These are phyloP conservation scores for Cantharellus anzutake DNA, from an alignment of 768 basidiomycete species.

Conservation along the genomic window DNA sequence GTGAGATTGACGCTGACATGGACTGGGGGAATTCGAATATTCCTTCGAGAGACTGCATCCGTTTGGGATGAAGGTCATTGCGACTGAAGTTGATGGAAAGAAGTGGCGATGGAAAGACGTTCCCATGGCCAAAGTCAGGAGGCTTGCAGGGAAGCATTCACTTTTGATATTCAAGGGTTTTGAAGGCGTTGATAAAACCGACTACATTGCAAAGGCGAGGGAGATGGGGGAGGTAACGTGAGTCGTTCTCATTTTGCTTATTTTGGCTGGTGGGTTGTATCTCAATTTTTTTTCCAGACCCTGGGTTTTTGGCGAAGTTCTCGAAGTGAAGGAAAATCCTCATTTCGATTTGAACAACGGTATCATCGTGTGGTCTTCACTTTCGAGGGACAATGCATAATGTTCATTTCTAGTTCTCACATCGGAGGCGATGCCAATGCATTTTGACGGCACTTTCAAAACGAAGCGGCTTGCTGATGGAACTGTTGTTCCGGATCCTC, in stretches of 20 bases:
- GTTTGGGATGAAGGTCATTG: background rate
- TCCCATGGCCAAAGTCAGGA: background rate
- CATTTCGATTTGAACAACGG: background rate
- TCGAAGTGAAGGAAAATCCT: slow-evolving; percentile 1
- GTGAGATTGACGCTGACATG: background rate
- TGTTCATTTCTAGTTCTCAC: background rate
- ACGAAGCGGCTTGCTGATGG: background rate
- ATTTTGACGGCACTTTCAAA: background rate
- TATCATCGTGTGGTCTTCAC: background rate
- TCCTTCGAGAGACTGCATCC: background rate
- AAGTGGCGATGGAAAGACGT: background rate
- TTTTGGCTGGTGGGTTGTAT: background rate
- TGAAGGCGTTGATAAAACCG: background rate
- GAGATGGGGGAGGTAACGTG: background rate
- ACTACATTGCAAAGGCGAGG: background rate
- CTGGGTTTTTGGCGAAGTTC: background rate
- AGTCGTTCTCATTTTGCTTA: background rate
- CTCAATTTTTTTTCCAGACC: background rate
- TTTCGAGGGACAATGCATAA: background rate
- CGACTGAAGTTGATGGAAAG: background rate
- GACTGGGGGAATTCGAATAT: background rate
- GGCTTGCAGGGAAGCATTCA: background rate
- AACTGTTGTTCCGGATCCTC: background rate
- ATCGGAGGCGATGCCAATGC: slow-evolving; percentile 1
- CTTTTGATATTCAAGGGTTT: background rate